Evolutionary conservation across 2,329 filamentous ascomycete genomes (phyloP).

Genomic region (Penicillium sp.): DNA sequence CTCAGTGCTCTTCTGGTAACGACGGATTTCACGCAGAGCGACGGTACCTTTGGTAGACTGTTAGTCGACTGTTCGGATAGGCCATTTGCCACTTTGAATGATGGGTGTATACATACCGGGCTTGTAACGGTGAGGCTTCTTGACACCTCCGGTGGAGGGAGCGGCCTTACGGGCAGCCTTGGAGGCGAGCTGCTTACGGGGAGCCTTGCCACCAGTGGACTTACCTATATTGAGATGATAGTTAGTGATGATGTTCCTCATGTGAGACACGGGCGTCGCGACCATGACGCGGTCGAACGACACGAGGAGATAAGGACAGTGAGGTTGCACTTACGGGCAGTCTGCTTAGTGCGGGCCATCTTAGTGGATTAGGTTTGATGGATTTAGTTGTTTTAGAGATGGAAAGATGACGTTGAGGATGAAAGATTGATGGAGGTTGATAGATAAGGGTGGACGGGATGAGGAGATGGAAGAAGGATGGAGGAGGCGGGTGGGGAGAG

Average conservation of each 20-base stretch:
- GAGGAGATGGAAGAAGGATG: conserved; percentile 33
- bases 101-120: conserved; percentile 48
- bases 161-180: conserved; percentile 98
- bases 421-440: conserved; percentile 22
- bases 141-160: conserved; percentile 91
- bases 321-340: conserved; percentile 40
- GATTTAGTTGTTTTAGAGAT: conserved; percentile 20
- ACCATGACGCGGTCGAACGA: neutral
- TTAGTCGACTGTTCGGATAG: too few species aligned
- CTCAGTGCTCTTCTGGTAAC: conserved; percentile 95
- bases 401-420: too few species aligned
- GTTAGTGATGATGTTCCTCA: conserved; percentile 20
- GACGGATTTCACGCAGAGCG: conserved; percentile 95
- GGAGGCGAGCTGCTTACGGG: conserved; percentile 93
- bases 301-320: too few species aligned
- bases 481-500: conserved; percentile 33
- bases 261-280: too few species aligned
- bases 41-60: too few species aligned
- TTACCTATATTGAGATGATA: conserved; percentile 52
- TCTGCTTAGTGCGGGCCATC: conserved; percentile 48
- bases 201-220: conserved; percentile 64
- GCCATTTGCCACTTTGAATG: too few species aligned
- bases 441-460: too few species aligned
- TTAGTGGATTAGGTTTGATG: conserved; percentile 30
- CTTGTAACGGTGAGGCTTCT: conserved; percentile 89